Evolutionary conservation across 2,329 filamentous ascomycete species (phyloP).

Genomic region (Fusarium phyllophilum): DNA sequence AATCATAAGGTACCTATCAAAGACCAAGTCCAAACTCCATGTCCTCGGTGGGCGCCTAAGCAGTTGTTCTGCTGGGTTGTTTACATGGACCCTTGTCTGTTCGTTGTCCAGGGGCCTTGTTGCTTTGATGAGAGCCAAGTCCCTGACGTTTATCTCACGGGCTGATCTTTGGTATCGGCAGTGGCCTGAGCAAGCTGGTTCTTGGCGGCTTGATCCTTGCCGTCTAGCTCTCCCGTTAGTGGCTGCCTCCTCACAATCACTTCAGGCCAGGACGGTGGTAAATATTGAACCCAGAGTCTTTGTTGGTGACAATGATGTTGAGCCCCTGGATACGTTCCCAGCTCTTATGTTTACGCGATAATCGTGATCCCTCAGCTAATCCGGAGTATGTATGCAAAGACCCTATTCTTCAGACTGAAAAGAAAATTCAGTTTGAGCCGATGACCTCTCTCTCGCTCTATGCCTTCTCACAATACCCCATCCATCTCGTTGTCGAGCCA

Average conservation of each 20-base stretch:
- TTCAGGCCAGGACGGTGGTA: slow-evolving; percentile 39
- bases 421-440: background rate
- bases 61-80: slow-evolving; percentile 36
- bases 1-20: background rate
- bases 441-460: background rate
- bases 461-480: background rate
- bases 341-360: background rate
- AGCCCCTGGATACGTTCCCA: background rate
- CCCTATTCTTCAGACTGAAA: background rate
- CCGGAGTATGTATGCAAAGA: background rate
- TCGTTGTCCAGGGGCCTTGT: slow-evolving; percentile 35
- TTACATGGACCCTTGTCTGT: slow-evolving; percentile 28
- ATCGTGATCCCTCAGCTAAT: background rate
- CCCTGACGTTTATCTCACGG: slow-evolving; percentile 29
- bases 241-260: slow-evolving; percentile 33
- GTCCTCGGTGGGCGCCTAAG: slow-evolving; percentile 10
- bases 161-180: background rate
- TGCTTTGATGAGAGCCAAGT: slow-evolving; percentile 34
- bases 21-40: slow-evolving; percentile 1
- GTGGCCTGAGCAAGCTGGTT: slow-evolving; percentile 19
- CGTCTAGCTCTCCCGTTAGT: slow-evolving; percentile 32
- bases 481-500: slow-evolving; percentile 32
- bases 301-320: slow-evolving; percentile 22
- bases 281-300: slow-evolving; percentile 20
- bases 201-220: slow-evolving; percentile 25